A percentile compares a stretch with the other conserved stretches of the same genome.
These are phyloP conservation scores for Pelargonium cotyledonis DNA, from an alignment of 441 rosid species.

Conservation along the genomic window DNA sequence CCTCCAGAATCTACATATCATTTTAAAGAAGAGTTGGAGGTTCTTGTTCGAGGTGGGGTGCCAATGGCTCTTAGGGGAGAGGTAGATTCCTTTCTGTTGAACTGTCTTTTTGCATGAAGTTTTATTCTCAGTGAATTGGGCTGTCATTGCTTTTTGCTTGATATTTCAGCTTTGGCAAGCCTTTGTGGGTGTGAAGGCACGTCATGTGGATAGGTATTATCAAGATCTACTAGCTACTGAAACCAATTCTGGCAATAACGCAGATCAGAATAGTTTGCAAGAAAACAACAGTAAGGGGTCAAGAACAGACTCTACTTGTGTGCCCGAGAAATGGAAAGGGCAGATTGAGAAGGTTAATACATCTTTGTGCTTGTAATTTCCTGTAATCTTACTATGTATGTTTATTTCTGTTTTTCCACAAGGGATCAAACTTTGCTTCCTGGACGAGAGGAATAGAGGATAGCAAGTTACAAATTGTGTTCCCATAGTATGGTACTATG, in stretches of 20 bases:
- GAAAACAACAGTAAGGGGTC: constrained; percentile 36
- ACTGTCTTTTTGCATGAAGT: constrained; percentile 11
- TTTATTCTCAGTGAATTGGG: constrained; percentile 7
- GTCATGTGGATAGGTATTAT: constrained; percentile 80
- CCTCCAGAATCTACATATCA: constrained; percentile 45
- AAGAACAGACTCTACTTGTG: constrained; percentile 34
- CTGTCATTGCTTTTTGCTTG: constrained; percentile 19
- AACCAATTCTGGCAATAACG: constrained; percentile 37
- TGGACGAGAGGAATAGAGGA: too few relatives aligned
- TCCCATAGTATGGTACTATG: not conserved
- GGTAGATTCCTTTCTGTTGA: constrained; percentile 35
- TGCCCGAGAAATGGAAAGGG: constrained; percentile 94
- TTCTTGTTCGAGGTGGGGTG: constrained; percentile 94
- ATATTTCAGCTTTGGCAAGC: constrained; percentile 96
- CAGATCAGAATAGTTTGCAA: constrained; percentile 30
- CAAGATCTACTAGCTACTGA: constrained; percentile 63
- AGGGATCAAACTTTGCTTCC: too few relatives aligned
- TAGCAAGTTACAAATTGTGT: too few relatives aligned
- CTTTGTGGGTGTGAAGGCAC: constrained; percentile 82
- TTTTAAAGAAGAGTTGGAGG: constrained; percentile 95
- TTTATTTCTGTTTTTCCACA: constrained; percentile 15
- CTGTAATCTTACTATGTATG: constrained; percentile 15
- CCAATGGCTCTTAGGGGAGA: constrained; percentile 99
- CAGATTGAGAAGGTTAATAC: constrained; percentile 92
- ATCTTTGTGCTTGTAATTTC: constrained; percentile 14